Base-by-base conservation (phyloP, 2,329 filamentous ascomycete genomes). In the Boeremia exigua region DNA sequence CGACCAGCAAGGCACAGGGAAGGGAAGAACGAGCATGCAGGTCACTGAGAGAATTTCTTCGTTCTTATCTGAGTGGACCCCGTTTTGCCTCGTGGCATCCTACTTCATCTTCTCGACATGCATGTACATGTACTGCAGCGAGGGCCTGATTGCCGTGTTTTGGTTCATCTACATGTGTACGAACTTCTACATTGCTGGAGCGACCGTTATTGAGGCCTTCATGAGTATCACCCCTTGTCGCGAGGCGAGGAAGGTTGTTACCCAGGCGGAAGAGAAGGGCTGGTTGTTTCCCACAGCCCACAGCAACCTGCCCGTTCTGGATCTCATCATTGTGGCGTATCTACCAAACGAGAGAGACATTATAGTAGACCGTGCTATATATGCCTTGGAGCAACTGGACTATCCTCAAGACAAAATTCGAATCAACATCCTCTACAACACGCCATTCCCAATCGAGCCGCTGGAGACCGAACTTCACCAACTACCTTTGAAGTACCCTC, bases 271-370 rank as follows among this genome's bases (percentile, higher is more conserved):
- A 54, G 68, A 76, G 43, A 78, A 74, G 36, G 67, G 68, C 6
- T 79, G 77, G 77, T 58, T 66, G 6, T 79, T 79, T 48, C 77
- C 77, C 11, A 79, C 77, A 9, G 65, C 75, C 10, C 72, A 79
- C 50, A 63, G 71, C 42, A 63, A 79, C 12, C 68, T 82, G 2
- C 73, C 74, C 1, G 74, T 77, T 25, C 69, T 82, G 15, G 80
- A 82, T 56, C 67, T 82, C 36, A 69, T 81, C 48, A 80, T 82
- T 49, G 80, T 82, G 2, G 80, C 80, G 12, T 82, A 82, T 58
- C 70, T 82, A n/a, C 80, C 80, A 5, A 82, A 82, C 54, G 80
- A 82, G 62, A 71, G 80, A 62, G 78, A 81, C 47, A 82, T 82
- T 48, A 80, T 82, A 60, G 73, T 80, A 63, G 79, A 80, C 43